phyloP scores from a whole-genome alignment of 192 early-diverging fungal species.

The Lobosporangium transversale region DNA sequence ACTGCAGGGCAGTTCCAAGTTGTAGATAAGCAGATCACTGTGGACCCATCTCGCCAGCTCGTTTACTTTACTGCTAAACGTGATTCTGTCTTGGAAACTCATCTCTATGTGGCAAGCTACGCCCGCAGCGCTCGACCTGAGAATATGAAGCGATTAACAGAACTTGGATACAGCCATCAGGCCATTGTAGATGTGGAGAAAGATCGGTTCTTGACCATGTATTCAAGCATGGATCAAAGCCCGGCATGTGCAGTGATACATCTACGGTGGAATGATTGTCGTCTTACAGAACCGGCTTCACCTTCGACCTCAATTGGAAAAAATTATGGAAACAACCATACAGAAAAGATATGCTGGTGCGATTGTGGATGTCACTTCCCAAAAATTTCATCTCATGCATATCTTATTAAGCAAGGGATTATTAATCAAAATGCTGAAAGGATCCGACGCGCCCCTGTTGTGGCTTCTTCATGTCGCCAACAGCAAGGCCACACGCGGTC shows the following conservation, averaged over 20 bases:
- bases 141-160: constrained; percentile 48
- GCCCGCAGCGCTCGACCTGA: constrained; percentile 13
- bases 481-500: constrained; percentile 19
- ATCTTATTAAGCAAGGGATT: constrained; percentile 35
- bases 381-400: constrained; percentile 46
- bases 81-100: constrained; percentile 67
- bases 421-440: constrained; percentile 14
- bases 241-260: constrained; percentile 50
- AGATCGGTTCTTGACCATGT: constrained; percentile 58
- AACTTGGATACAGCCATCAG: constrained; percentile 61
- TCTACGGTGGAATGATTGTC: constrained; percentile 49
- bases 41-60: constrained; percentile 60
- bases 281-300: neutral
- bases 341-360: no score
- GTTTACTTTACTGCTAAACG: constrained; percentile 71
- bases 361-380: constrained; percentile 43
- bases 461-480: neutral
- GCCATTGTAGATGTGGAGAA: constrained; percentile 50
- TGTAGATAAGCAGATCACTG: constrained; percentile 64
- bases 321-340: no score
- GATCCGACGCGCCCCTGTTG: constrained; percentile 19
- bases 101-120: constrained; percentile 67
- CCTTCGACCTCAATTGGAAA: no score
- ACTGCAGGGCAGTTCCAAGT: constrained; percentile 70
- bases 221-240: constrained; percentile 57